Evolutionary conservation across 2,329 filamentous ascomycete genomes (phyloP).

Genomic region (Massarina eburnea): DNA sequence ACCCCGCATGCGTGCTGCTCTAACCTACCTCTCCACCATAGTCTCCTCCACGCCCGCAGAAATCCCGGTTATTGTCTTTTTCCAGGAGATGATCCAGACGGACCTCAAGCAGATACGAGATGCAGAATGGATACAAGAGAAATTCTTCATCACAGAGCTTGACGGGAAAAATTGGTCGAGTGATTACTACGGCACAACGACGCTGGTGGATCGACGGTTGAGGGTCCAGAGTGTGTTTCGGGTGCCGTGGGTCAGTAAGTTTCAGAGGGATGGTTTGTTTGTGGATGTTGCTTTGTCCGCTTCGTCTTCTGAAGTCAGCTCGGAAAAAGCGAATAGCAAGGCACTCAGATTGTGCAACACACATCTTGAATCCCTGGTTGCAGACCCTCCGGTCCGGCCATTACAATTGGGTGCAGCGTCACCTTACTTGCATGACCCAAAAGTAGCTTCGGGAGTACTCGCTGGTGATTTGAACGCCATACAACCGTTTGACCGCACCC

Average conservation of each 20-base stretch:
- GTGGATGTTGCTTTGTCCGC: constrained; percentile 49
- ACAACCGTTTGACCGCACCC: constrained; percentile 53
- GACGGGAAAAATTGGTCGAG: constrained; percentile 49
- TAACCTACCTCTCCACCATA: constrained; percentile 42
- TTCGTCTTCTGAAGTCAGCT: not conserved
- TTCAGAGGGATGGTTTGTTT: constrained; percentile 59
- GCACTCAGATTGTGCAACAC: constrained; percentile 57
- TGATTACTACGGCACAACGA: constrained; percentile 55
- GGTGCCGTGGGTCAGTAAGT: constrained; percentile 52
- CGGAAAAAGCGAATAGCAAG: constrained; percentile 2
- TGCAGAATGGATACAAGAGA: constrained; percentile 51
- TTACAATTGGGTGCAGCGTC: constrained; percentile 52
- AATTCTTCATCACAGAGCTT: constrained; percentile 54
- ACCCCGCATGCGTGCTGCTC: constrained; percentile 46
- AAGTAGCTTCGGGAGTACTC: constrained; percentile 47
- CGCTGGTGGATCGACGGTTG: constrained; percentile 53
- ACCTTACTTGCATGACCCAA: constrained; percentile 44
- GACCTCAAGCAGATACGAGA: constrained; percentile 51
- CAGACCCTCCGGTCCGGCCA: constrained; percentile 53
- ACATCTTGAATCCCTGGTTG: constrained; percentile 58
- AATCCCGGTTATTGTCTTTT: constrained; percentile 47
- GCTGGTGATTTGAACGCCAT: constrained; percentile 63
- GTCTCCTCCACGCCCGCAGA: constrained; percentile 19
- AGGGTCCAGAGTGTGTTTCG: constrained; percentile 52
- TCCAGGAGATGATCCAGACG: constrained; percentile 55